phyloP scores from a whole-genome alignment of 345 rosid species.

The Garcia nutans region DNA sequence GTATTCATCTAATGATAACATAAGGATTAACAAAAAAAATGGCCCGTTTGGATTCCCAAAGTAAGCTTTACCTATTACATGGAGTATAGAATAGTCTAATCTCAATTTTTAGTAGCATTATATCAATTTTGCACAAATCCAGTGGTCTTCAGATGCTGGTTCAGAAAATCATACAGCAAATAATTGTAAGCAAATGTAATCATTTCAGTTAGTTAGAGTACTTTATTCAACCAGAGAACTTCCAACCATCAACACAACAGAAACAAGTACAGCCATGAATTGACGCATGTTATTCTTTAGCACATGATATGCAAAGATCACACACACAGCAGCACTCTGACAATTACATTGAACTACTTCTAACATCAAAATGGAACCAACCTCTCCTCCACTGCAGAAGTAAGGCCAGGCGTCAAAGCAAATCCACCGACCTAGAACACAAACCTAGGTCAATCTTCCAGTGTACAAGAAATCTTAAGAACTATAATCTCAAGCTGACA shows the following conservation, averaged over 20 bases:
- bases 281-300: background rate
- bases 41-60: background rate
- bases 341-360: background rate
- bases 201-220: background rate
- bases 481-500: slow-evolving; percentile 5
- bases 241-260: background rate
- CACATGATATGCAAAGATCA: background rate
- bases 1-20: background rate
- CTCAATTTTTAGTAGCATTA: background rate
- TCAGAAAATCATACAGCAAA: background rate
- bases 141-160: background rate
- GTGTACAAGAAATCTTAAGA: background rate
- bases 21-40: background rate
- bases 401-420: slow-evolving; percentile 74
- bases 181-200: background rate
- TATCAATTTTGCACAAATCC: background rate
- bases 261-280: background rate
- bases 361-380: slow-evolving; percentile 28
- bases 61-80: background rate
- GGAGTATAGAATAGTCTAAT: background rate
- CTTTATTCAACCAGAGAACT: background rate
- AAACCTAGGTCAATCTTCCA: slow-evolving; percentile 25
- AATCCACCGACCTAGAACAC: slow-evolving; percentile 82
- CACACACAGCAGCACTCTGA: background rate
- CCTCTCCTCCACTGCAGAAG: slow-evolving; percentile 85